Base-by-base conservation (phyloP, 495 filamentous ascomycete genomes). In the Jackrogersella multiformis region DNA sequence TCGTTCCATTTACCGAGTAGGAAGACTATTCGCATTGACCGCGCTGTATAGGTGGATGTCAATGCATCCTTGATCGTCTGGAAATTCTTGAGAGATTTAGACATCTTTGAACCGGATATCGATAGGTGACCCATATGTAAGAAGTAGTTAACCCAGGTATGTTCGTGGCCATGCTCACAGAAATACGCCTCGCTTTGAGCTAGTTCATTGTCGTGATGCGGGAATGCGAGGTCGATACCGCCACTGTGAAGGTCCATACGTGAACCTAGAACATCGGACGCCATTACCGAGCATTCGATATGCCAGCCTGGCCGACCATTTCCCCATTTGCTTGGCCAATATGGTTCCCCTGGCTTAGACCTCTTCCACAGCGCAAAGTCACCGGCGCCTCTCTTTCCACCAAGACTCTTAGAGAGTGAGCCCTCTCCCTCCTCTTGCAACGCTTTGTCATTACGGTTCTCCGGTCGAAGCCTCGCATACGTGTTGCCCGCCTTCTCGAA, bases 271-370 rank as follows among this genome's bases (percentile, higher is more conserved):
- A 90, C 86, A 56, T 92, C 90, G 2, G 90, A 93, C 0, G 94
- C 93, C 95, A 99, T 99, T 1, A 92, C 94, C 0, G 91, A 95
- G 86, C 95, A 99, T 80, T 99, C 94, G 49, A 99, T 97, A 76
- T 98, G 95, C 95, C 93, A 97, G 13, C 95, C 95, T 0, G 95
- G 95, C 16, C 95, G 83, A 23, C 94, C 94, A 45, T 86, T 81
- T 7, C 94, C 93, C 94, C 95, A 99, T 4, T 85, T 85, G 68
- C 88, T 92, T 9, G 87, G 79, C 95, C 95, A 99, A 62, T 85
- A 90, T 0, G 95, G 95, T 80, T 99, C 95, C 35, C 95, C 94
- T 3, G 90, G 86, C 78, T 96, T 97, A 0, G 89, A 93, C 35
- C 90, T 86, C 78, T 99, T 99, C 94, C 94, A 97, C 3, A 98